Base-by-base conservation (phyloP, 805 yeast species). In the Metschnikowia colocasiae region DNA sequence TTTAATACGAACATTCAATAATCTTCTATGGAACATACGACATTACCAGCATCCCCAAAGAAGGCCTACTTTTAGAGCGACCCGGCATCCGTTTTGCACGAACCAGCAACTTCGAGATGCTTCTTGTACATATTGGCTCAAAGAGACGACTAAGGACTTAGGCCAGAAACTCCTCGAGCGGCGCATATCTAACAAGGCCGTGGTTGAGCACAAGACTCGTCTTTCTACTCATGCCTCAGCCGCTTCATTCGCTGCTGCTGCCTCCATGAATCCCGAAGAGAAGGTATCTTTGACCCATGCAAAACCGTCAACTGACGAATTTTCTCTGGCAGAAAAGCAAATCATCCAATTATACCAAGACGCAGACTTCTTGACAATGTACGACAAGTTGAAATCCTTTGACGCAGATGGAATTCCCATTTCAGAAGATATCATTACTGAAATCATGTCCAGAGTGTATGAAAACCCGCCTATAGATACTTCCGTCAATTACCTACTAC, bases 1-100 rank as follows among this genome's bases (percentile, higher is more conserved):
- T 9, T 44, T 52, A 30, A 34, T 49, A 29, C 49, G 53, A 23
- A 38, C 50, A 4, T 33, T 39, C 30, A 41, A 43, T 27, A 48
- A 51, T 25, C 48, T 54, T 27, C 40, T 48, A 26, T 54, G 52
- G 54, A 54, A 53, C 35, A 34, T 54, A 37, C 43, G 35, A 41
- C 58, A 54, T 23, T 48, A 44, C 38, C 48, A 44, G 38, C 56
- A 50, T 3, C 40, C 47, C 7, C 22, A 31, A 3, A 36, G 25
- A 40, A 44, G 54, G 12, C 56, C 58, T 7, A 42, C 55, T 7
- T 50, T 54, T 33, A 44, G 29, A 39, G 52, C 58, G 8, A 39
- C 50, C 15, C 47, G 54, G 8, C 58, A 53, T 32, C 52, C 58
- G 5, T 54, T 54, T 12, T 53, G 53, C 46, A 53, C 58, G 12